These are phyloP conservation scores for Monascus ruber DNA, from an alignment of 2,329 filamentous ascomycete species.

Conservation along the genomic window DNA sequence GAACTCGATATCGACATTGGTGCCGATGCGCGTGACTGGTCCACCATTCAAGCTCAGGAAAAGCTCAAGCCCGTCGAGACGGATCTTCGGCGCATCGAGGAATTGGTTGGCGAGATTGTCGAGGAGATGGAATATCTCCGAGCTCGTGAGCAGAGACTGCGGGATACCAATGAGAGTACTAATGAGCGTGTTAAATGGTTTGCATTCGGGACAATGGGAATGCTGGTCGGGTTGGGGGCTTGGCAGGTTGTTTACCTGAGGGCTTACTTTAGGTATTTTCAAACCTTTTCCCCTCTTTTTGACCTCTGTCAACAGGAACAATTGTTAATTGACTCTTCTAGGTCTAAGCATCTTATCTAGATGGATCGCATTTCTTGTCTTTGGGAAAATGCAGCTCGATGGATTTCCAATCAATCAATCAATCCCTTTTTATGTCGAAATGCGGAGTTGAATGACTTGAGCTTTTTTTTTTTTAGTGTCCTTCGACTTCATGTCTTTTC, in stretches of 20 bases:
- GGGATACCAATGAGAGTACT: constrained; percentile 98
- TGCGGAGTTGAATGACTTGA: too few relatives aligned
- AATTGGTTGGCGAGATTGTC: constrained; percentile 80
- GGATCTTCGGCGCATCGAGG: constrained; percentile 84
- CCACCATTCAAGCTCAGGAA: constrained; percentile 86
- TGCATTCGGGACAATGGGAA: constrained; percentile 81
- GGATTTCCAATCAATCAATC: too few relatives aligned
- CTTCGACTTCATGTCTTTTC: too few relatives aligned
- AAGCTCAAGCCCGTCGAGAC: constrained; percentile 97
- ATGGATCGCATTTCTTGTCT: background rate
- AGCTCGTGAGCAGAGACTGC: constrained; percentile 77
- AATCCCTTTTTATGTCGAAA: too few relatives aligned
- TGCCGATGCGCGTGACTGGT: constrained; percentile 97
- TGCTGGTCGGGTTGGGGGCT: constrained; percentile 75
- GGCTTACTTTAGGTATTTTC: constrained; percentile 73
- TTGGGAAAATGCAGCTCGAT: too few relatives aligned
- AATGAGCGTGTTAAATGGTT: constrained; percentile 99
- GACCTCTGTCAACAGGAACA: background rate
- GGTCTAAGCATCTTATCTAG: constrained; percentile 60
- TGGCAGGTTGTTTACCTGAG: constrained; percentile 98
- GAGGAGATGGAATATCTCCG: constrained; percentile 94
- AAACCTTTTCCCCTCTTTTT: constrained; percentile 2
- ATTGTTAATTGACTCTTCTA: constrained; percentile 14
- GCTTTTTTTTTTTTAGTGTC: too few relatives aligned
- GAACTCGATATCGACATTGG: constrained; percentile 95